Base-by-base conservation (phyloP, 2,329 filamentous ascomycete genomes). In the Verticillium zaregamsianum region DNA sequence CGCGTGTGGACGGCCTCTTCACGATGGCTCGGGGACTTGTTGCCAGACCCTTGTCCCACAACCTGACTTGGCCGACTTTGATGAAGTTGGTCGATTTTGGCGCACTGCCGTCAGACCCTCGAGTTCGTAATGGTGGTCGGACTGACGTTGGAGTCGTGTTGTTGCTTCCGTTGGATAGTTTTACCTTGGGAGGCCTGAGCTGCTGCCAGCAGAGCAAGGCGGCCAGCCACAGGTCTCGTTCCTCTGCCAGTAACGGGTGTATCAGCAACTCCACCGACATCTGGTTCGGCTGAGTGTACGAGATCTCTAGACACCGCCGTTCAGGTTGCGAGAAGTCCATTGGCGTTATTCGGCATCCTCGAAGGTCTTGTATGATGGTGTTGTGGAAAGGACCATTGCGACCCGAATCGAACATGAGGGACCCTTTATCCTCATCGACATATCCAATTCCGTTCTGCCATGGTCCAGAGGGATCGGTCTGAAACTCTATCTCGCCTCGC, bases 21-120 rank as follows among this genome's bases (percentile, higher is more conserved):
- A 85, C 79, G 61, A 88, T 82, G 20, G 84, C 79, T 55, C 80
- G 77, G 6, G 86, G 84, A 40, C 82, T 82, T 20, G 76, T 75
- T 14, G 85, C 80, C 7, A 79, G 71, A 2, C 88, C 89, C 72
- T 90, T 95, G 75, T 98, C 93, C 94, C 93, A 97, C 56, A 96
- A 82, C 71, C 93, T 88, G 71, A 97, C 86, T 71, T 93, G 93
- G 61, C 93, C 95, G 57, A 97, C 92, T 73, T 98, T 99, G 79
- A 98, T 98, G 66, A 98, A 95, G 61, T 89, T 95, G 2, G 73
- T 66, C n/a, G 40, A 28, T 32, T 73, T 78, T 14, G 58, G 40
- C 3, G 57, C 35, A 9, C 56, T 59, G 14, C 60, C 65, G 12
- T 64, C 64, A 15, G 65, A 65, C 28, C 62, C 64, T 31, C 64